These are phyloP conservation scores for Botryosphaeria agaves DNA, from an alignment of 2,329 filamentous ascomycete genomes.

Conservation along the genomic window DNA sequence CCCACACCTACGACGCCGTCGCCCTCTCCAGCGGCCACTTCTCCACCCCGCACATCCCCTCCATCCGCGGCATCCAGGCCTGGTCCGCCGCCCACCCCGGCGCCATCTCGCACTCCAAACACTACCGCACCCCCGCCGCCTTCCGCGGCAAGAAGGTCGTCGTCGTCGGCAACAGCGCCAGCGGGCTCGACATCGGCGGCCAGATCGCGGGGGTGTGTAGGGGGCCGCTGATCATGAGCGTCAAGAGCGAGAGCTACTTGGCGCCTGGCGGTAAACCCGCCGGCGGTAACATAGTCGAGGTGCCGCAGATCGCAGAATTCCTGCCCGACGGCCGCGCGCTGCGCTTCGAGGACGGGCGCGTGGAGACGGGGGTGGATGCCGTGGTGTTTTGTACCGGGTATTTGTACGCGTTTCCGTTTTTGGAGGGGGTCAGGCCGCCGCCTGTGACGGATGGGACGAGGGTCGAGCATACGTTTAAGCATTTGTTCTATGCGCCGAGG, in stretches of 20 bases:
- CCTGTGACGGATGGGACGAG: slow-evolving; percentile 52
- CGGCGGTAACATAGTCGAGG: slow-evolving; percentile 43
- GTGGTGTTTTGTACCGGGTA: slow-evolving; percentile 85
- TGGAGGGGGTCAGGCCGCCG: slow-evolving; percentile 30
- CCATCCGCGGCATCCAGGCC: slow-evolving; percentile 21
- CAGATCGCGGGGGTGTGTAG: slow-evolving; percentile 51
- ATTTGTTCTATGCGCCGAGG: slow-evolving; percentile 58
- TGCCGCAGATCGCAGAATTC: slow-evolving; percentile 36
- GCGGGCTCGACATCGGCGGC: slow-evolving; percentile 63
- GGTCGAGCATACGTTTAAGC: slow-evolving; percentile 57
- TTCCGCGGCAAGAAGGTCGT: slow-evolving; percentile 56
- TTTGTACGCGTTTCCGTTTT: slow-evolving; percentile 67
- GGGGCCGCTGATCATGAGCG: slow-evolving; percentile 45
- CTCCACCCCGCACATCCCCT: slow-evolving; percentile 26
- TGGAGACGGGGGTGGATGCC: slow-evolving; percentile 53
- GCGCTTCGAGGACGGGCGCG: slow-evolving; percentile 45
- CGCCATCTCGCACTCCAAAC: slow-evolving; percentile 44
- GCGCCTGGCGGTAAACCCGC: slow-evolving; percentile 21
- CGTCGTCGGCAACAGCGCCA: slow-evolving; percentile 70
- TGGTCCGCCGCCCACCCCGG: slow-evolving; percentile 22
- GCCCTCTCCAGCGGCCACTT: slow-evolving; percentile 31
- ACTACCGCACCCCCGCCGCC: slow-evolving; percentile 48
- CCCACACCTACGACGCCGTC: slow-evolving; percentile 36
- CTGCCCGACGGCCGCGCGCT: slow-evolving; percentile 41
- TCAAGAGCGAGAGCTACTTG: slow-evolving; percentile 33